These are phyloP conservation scores for Verticillium albo-atrum DNA, from an alignment of 2,329 filamentous ascomycete genomes.

Conservation along the genomic window DNA sequence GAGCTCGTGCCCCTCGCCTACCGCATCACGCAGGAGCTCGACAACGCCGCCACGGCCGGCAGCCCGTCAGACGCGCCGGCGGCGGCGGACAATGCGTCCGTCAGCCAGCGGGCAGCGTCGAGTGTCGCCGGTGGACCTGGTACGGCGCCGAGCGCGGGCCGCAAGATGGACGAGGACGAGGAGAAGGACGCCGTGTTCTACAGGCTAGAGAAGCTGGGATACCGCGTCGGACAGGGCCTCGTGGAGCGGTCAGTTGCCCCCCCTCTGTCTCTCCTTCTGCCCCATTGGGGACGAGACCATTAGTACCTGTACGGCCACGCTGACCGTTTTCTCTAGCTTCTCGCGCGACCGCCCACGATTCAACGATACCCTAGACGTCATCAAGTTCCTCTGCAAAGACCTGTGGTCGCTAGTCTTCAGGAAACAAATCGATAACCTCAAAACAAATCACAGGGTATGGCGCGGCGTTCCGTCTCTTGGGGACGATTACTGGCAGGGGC, in stretches of 20 bases:
- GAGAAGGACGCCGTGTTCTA: constrained; percentile 81
- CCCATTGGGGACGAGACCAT: too few species aligned
- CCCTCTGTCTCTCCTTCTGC: too few species aligned
- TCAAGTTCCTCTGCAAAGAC: constrained; percentile 99
- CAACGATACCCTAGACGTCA: constrained; percentile 87
- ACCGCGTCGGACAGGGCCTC: constrained; percentile 86
- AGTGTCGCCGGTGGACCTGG: constrained; percentile 14
- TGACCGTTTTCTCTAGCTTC: constrained; percentile 48
- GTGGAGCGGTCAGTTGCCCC: constrained; percentile 68
- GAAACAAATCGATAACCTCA: constrained; percentile 97
- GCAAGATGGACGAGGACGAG: constrained; percentile 68
- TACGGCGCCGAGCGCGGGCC: constrained; percentile 11
- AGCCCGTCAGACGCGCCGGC: constrained; percentile 10
- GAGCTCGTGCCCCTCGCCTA: constrained; percentile 94
- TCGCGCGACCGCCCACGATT: constrained; percentile 81
- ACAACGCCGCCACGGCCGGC: constrained; percentile 37
- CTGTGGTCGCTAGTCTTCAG: constrained; percentile 91
- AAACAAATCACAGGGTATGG: constrained; percentile 87
- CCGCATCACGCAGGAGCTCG: constrained; percentile 72
- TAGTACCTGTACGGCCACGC: too few species aligned
- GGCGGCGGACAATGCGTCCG: constrained; percentile 4
- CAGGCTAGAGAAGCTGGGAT: constrained; percentile 78
- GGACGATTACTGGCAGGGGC: too few species aligned
- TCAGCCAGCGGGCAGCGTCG: constrained; percentile 16
- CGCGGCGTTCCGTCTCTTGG: not conserved